Base-by-base conservation (phyloP, 371 early-diverging fungal species). In the Blakeslea trispora region DNA sequence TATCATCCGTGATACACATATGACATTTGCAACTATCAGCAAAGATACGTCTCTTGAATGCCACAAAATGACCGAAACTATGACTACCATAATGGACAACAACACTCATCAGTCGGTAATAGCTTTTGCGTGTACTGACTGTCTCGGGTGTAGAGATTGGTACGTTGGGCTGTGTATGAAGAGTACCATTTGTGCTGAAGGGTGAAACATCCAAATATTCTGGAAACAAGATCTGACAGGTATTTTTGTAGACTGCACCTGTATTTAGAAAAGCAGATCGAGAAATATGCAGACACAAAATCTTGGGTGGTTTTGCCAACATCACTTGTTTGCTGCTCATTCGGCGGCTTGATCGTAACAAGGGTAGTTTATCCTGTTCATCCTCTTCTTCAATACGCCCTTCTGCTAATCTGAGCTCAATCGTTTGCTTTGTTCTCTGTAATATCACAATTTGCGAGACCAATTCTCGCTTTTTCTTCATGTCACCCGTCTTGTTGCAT, bases 41-140 rank as follows among this genome's bases (percentile, higher is more conserved):
- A 46, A 61, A 60, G 23, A 67, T 53, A 24, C 82, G 81, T 28
- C 94, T 81, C 19, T 95, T 82, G 62, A 88, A 94, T 0, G 96
- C 91, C 41, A 96, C 90, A 69, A 92, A 97, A 64, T 97, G 96
- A 0, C 96, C 96, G 28, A 79, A 89, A 5, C 91, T 90, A 69
- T 96, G 96, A 44, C 82, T 75, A 5, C 96, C 98, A 59, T 85
- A 90, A 59, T 97, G 98, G 10, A 95, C 89, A 34, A 97, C 85
- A 0, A 89, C 87, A 7, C 92, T 84, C 67, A 85, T 87, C 23
- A 97, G 74, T n/a, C 32, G 46, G 46, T 53, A 58, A 40, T 28
- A 39, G 19, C 4, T 39, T n/a, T n/a, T n/a, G n/a, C 21, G 37
- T 21, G 15, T 13, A 44, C 28, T 14, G n/a, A n/a, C n/a, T n/a